Conservation (phyloP, 345 rosid genomes). For the Citrus medica region DNA sequence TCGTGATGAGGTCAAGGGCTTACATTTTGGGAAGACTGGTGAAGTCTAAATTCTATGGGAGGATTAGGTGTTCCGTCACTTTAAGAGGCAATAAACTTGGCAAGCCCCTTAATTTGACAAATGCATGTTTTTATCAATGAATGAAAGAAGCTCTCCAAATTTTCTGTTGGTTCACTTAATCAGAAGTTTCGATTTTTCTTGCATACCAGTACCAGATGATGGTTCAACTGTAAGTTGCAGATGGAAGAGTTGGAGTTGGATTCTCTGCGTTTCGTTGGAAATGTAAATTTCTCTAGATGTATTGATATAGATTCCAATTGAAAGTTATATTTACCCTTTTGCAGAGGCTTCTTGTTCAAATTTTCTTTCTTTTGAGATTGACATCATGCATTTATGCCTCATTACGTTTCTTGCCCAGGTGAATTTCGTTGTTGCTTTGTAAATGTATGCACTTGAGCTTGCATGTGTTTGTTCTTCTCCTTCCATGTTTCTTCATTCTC, state of each 20-base stretch:
- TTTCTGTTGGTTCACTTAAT: background rate
- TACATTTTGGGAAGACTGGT: constrained; percentile 74
- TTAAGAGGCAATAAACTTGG: constrained; percentile 58
- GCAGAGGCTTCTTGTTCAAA: background rate
- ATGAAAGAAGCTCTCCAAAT: background rate
- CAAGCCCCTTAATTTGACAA: constrained; percentile 45
- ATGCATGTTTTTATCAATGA: constrained; percentile 48
- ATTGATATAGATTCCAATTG: background rate
- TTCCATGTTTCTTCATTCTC: background rate
- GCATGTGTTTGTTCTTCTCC: background rate
- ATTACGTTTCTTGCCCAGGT: background rate
- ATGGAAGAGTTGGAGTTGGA: background rate
- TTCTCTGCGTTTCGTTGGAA: background rate
- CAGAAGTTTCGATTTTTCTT: background rate
- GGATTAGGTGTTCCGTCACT: constrained; percentile 57
- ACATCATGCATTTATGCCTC: background rate
- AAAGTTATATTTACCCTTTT: background rate
- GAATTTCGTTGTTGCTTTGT: no score
- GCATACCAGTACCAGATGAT: background rate
- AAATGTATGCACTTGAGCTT: background rate
- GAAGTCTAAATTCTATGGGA: constrained; percentile 54
- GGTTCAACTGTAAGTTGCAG: background rate
- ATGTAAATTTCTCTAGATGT: background rate
- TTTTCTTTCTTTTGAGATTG: background rate
- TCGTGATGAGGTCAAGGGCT: constrained; percentile 73